These are phyloP conservation scores for Apostasia ramifera DNA, from an alignment of 106 monocot species.

Conservation along the genomic window DNA sequence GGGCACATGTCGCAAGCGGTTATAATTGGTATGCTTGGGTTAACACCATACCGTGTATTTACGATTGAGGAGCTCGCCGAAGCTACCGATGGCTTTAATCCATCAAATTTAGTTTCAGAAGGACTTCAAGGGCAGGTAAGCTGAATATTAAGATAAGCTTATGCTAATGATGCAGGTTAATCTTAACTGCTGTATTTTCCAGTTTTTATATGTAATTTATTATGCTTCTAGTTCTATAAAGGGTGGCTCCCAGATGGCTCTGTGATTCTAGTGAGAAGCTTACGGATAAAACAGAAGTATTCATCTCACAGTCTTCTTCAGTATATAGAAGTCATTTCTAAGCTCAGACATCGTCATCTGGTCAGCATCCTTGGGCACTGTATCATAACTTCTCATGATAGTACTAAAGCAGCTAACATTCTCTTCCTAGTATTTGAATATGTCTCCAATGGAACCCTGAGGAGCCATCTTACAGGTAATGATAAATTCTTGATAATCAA, in stretches of 20 bases:
- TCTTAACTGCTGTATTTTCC: no score
- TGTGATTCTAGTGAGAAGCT: conserved; percentile 40
- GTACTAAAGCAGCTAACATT: conserved; percentile 1
- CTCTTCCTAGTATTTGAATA: conserved; percentile 53
- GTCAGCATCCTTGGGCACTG: conserved; percentile 85
- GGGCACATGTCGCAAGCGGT: conserved; percentile 55
- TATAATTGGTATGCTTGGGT: conserved; percentile 32
- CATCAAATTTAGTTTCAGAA: conserved; percentile 36
- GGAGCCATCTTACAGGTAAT: conserved; percentile 76
- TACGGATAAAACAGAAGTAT: conserved; percentile 59
- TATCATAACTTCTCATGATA: conserved; percentile 28
- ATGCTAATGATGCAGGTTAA: no score
- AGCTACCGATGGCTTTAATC: conserved; percentile 45
- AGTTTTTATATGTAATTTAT: no score
- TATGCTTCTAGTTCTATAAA: conserved; percentile 42
- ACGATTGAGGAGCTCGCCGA: conserved; percentile 58
- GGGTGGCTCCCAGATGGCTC: conserved; percentile 62
- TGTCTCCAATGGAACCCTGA: conserved; percentile 67
- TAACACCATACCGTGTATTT: conserved; percentile 44
- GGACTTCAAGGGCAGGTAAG: conserved; percentile 43
- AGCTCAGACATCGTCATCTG: conserved; percentile 70
- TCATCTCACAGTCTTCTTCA: conserved; percentile 41
- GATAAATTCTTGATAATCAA: no score
- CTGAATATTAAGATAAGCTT: no score
- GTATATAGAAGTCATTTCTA: conserved; percentile 61